These are phyloP conservation scores for Daldinia concentrica DNA, from an alignment of 495 filamentous ascomycete species.

Conservation along the genomic window DNA sequence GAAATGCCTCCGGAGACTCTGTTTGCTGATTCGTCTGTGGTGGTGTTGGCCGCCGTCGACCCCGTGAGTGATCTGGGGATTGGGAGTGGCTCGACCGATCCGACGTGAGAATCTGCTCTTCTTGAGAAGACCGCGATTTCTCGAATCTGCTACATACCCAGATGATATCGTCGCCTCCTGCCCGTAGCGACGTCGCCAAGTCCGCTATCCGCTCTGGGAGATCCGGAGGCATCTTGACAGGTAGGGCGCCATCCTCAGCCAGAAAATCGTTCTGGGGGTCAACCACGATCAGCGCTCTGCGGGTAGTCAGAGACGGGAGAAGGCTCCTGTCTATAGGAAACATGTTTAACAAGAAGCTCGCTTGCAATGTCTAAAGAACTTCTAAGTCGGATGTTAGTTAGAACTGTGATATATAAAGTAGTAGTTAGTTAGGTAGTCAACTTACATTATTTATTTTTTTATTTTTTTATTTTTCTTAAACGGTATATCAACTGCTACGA, in stretches of 20 bases:
- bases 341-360: conserved; percentile 43
- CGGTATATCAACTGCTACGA: conserved; percentile 22
- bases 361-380: conserved; percentile 22
- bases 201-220: conserved; percentile 73
- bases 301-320: conserved; percentile 65
- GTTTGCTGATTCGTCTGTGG: conserved; percentile 14
- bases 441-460: conserved; percentile 22
- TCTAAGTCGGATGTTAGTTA: conserved; percentile 16
- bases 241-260: conserved; percentile 71
- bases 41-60: conserved; percentile 35
- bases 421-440: not conserved
- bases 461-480: not conserved
- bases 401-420: not conserved
- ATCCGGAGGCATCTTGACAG: conserved; percentile 68
- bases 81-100: conserved; percentile 37
- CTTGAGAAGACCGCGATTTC: conserved; percentile 62
- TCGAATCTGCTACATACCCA: conserved; percentile 87
- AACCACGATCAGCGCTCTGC: conserved; percentile 84
- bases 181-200: conserved; percentile 77
- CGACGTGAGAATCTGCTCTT: conserved; percentile 58
- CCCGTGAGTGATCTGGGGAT: conserved; percentile 28
- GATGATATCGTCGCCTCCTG: conserved; percentile 76
- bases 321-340: conserved; percentile 59
- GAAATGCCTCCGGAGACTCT: conserved; percentile 47
- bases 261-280: conserved; percentile 96